Evolutionary conservation across 2,329 filamentous ascomycete species (phyloP).

Genomic region (Trichoderma koningiopsis): DNA sequence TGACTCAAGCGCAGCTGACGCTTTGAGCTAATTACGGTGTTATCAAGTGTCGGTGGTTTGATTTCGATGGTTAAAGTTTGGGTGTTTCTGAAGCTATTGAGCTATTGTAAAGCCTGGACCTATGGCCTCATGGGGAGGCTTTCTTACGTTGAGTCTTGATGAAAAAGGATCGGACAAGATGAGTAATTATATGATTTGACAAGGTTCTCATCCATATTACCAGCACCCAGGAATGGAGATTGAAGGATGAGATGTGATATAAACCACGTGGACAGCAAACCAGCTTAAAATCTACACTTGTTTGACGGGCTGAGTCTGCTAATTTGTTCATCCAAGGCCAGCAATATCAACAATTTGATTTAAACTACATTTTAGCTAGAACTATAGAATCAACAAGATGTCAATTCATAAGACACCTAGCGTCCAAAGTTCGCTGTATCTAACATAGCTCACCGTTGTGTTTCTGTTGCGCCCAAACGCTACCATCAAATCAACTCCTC

Average conservation of each 20-base stretch:
- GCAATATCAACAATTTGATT: too few species aligned
- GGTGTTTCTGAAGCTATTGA: neutral
- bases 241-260: neutral
- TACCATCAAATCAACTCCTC: too few species aligned
- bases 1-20: constrained; percentile 11
- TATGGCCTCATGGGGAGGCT: constrained; percentile 17
- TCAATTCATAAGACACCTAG: too few species aligned
- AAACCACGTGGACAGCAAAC: neutral
- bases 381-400: too few species aligned
- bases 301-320: neutral
- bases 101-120: constrained; percentile 4
- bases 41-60: neutral
- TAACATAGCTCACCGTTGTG: too few species aligned
- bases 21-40: neutral
- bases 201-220: neutral
- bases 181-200: too few species aligned
- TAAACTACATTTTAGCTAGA: too few species aligned
- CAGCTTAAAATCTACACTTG: neutral
- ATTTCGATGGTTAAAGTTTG: neutral
- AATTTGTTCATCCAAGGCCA: neutral
- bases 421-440: too few species aligned
- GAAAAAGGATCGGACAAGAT: neutral
- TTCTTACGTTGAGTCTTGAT: constrained; percentile 2
- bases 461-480: too few species aligned
- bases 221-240: neutral